Conservation (phyloP, 1,139 yeast species). For the Zygosaccharomyces pseudobailii region DNA sequence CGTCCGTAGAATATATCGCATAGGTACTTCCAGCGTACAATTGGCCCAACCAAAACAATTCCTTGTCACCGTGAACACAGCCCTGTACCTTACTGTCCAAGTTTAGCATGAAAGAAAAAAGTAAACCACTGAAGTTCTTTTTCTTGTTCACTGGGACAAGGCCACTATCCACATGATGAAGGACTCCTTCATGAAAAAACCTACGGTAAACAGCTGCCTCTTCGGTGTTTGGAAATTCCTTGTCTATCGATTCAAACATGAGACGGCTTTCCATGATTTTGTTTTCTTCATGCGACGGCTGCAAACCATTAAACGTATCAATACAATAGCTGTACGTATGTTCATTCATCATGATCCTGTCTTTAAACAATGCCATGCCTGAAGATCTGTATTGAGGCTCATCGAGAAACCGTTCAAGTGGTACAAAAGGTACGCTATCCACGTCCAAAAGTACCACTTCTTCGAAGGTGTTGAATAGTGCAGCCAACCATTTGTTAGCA, state of each 20-base stretch:
- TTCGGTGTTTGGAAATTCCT: constrained; percentile 6
- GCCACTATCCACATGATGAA: constrained; percentile 52
- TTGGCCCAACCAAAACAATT: constrained; percentile 58
- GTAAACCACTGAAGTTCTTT: constrained; percentile 41
- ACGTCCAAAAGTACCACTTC: constrained; percentile 49
- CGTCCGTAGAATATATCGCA: constrained; percentile 30
- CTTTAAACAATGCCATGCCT: constrained; percentile 48
- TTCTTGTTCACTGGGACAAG: constrained; percentile 43
- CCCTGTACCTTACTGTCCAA: constrained; percentile 40
- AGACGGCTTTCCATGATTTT: constrained; percentile 34
- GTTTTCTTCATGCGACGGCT: constrained; percentile 42
- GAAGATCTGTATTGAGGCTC: constrained; percentile 36
- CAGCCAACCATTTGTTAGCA: constrained; percentile 46
- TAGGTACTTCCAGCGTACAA: constrained; percentile 49
- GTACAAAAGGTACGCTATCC: constrained; percentile 43
- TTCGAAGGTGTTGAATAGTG: constrained; percentile 46
- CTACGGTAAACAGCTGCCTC: constrained; percentile 27
- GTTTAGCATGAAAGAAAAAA: constrained; percentile 42
- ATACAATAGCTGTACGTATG: constrained; percentile 35
- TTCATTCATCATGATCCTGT: constrained; percentile 40
- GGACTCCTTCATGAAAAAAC: constrained; percentile 32
- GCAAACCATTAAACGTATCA: constrained; percentile 37
- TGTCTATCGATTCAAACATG: constrained; percentile 25
- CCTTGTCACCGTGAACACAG: constrained; percentile 59
- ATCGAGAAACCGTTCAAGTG: constrained; percentile 39